Conservation (phyloP, 2,329 filamentous ascomycete genomes). For the Achaetomium macrosporum region DNA sequence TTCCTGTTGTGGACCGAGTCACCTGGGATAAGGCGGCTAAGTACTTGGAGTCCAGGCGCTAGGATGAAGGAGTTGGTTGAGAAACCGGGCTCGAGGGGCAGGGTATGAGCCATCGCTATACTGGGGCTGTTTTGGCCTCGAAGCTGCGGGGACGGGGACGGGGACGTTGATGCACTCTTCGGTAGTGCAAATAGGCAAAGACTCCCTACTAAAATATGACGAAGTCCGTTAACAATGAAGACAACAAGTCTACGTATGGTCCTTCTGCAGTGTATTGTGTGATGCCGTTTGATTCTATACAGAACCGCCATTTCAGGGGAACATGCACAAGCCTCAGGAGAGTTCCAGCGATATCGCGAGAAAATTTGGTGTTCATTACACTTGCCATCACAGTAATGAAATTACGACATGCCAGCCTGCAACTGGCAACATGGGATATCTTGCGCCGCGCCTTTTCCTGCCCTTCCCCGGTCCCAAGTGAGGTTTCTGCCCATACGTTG, state of each 20-base stretch:
- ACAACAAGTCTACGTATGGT: too few relatives aligned
- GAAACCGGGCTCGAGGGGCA: too few relatives aligned
- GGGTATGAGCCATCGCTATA: too few relatives aligned
- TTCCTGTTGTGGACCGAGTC: conserved; percentile 42
- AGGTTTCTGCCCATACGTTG: background rate
- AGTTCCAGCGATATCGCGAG: background rate
- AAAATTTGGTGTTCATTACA: conserved; percentile 5
- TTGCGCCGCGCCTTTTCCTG: background rate
- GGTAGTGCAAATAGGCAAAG: too few relatives aligned
- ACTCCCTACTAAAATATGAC: too few relatives aligned
- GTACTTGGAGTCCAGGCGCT: conserved; percentile 42
- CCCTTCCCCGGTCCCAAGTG: background rate
- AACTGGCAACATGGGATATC: conserved; percentile 8
- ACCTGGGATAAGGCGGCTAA: conserved; percentile 51
- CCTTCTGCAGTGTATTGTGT: too few relatives aligned
- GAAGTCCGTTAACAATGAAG: too few relatives aligned
- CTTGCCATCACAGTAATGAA: conserved; percentile 5
- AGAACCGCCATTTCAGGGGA: too few relatives aligned
- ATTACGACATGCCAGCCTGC: conserved; percentile 4
- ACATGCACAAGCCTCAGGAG: background rate
- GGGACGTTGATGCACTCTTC: too few relatives aligned
- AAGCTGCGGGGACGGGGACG: too few relatives aligned
- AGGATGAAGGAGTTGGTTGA: conserved; percentile 1
- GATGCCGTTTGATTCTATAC: too few relatives aligned
- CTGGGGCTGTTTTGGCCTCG: too few relatives aligned